Evolutionary conservation across 352 stramenopile species (phyloP).

Genomic region (Phytophthora pinifolia): DNA sequence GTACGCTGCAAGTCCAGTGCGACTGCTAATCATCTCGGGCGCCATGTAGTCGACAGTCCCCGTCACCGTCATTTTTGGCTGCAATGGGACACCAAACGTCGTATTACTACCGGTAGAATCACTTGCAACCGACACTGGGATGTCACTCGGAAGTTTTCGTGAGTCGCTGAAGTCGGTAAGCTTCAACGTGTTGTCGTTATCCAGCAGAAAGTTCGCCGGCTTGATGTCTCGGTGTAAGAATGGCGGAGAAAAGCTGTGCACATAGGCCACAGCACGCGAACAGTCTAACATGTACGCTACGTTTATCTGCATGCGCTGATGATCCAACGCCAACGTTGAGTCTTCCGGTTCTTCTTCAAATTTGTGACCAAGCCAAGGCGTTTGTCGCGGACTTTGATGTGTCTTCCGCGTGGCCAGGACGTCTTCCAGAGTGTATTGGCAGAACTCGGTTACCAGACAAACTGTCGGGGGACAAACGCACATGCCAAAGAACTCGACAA

Average conservation of each 20-base stretch:
- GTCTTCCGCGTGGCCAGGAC: constrained; percentile 14
- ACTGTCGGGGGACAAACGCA: constrained; percentile 55
- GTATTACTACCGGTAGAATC: not conserved
- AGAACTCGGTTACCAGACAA: constrained; percentile 54
- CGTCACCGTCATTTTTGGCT: constrained; percentile 51
- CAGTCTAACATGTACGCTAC: constrained; percentile 59
- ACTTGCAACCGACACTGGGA: not conserved
- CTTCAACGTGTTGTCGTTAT: constrained; percentile 42
- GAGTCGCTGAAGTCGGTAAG: constrained; percentile 63
- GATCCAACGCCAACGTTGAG: not conserved
- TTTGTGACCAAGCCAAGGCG: constrained; percentile 3
- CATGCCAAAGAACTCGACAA: constrained; percentile 54
- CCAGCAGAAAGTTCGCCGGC: constrained; percentile 55
- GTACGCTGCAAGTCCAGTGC: constrained; percentile 45
- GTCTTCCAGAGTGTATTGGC: constrained; percentile 42
- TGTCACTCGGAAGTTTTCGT: constrained; percentile 29
- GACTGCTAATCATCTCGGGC: constrained; percentile 58
- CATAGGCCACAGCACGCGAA: constrained; percentile 49
- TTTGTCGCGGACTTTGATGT: not conserved
- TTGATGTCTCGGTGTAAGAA: constrained; percentile 68
- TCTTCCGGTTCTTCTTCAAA: not conserved
- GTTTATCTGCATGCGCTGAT: constrained; percentile 38
- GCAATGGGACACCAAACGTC: not conserved
- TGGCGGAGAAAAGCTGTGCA: constrained; percentile 57
- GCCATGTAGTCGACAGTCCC: constrained; percentile 77